These are phyloP conservation scores for Eimeria nieschulzi DNA, from an alignment of 169 alveolate genomes.

Conservation along the genomic window DNA sequence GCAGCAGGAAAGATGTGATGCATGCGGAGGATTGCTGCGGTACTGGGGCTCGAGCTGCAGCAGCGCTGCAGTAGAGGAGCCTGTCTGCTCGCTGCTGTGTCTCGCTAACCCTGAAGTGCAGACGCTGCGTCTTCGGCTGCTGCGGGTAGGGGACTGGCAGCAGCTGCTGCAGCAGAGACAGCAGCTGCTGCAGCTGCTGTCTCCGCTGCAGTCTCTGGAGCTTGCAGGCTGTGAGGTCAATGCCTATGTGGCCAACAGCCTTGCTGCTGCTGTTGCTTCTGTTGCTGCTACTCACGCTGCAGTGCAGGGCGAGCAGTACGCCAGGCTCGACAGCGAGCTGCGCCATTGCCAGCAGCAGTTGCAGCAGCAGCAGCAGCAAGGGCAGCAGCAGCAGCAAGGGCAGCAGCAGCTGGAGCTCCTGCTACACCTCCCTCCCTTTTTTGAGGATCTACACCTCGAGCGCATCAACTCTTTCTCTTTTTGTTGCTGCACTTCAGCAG, in stretches of 20 bases:
- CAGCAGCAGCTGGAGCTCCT: neutral
- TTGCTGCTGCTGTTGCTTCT: conserved; percentile 4
- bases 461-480: neutral
- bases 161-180: conserved; percentile 42
- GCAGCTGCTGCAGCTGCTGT: conserved; percentile 41
- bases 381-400: conserved; percentile 11
- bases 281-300: neutral
- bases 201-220: neutral
- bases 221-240: neutral
- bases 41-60: neutral
- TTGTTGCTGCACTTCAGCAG: conserved; percentile 31
- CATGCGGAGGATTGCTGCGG: conserved; percentile 52
- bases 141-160: conserved; percentile 31
- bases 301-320: neutral
- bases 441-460: neutral
- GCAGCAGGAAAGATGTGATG: conserved; percentile 16
- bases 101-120: neutral
- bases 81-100: neutral
- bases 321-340: neutral
- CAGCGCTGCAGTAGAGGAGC: neutral
- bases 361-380: conserved; percentile 1
- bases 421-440: neutral
- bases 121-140: conserved; percentile 25
- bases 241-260: neutral
- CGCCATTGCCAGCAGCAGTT: conserved; percentile 29